phyloP scores from a whole-genome alignment of 2,329 filamentous ascomycete genomes.

The Fusarium duplospermum region DNA sequence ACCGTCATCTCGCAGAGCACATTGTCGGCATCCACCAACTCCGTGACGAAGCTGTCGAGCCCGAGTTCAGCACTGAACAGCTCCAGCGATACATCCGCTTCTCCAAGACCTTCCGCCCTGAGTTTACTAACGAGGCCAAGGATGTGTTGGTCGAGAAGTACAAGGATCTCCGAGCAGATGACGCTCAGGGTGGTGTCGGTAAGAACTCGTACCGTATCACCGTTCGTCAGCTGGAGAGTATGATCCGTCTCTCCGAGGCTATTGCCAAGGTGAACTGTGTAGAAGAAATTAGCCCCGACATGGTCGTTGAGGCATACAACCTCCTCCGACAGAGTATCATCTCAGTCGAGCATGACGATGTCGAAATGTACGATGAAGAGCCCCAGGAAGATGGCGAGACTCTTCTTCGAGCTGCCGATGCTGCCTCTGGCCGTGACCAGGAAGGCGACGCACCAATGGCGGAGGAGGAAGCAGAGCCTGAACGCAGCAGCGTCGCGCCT shows the following conservation, averaged over 20 bases:
- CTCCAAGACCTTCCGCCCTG: conserved; percentile 91
- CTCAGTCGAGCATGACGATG: conserved; percentile 96
- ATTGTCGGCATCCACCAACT: conserved; percentile 95
- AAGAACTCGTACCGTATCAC: conserved; percentile 98
- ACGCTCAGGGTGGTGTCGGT: conserved; percentile 92
- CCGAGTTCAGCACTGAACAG: conserved; percentile 96
- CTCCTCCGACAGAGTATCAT: conserved; percentile 95
- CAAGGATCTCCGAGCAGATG: conserved; percentile 93
- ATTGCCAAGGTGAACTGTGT: conserved; percentile 98
- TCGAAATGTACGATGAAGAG: conserved; percentile 86
- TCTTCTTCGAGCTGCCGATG: conserved; percentile 55
- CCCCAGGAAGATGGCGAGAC: conserved; percentile 59
- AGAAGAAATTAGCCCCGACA: conserved; percentile 83
- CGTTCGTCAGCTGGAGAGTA: conserved; percentile 92
- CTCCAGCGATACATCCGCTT: conserved; percentile 98
- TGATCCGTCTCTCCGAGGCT: conserved; percentile 96
- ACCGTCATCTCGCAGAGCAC: conserved; percentile 91
- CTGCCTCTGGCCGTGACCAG: conserved; percentile 58
- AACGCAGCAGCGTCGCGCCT: conserved; percentile 52
- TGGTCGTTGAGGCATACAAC: conserved; percentile 93
- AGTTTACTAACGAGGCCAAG: conserved; percentile 90
- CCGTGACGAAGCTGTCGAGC: conserved; percentile 89
- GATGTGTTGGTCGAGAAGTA: conserved; percentile 89
- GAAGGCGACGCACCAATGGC: conserved; percentile 60
- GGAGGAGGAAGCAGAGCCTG: conserved; percentile 50